Evolutionary conservation across 2,329 filamentous ascomycete genomes (phyloP), one percentile per base, ranked within the genome.

Genomic region (Fusarium goolgardi): DNA sequence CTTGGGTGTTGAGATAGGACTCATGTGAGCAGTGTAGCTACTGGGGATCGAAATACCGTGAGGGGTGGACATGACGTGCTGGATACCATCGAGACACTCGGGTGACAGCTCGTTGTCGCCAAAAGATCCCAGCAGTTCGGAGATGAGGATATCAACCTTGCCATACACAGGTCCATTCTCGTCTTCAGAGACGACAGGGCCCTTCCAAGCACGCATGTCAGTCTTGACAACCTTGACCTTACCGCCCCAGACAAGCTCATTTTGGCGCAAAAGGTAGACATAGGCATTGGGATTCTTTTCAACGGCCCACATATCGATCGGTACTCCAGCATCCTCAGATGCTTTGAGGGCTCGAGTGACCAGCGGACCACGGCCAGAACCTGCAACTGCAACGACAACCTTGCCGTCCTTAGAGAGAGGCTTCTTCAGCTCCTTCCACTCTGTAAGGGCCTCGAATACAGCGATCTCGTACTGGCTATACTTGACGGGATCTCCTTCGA

Each of bases 231-330:
- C 88, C 3, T 90, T 94, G 21, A 97, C 95, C 54, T 86, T 86
- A 23, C 90, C 88, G 59, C 83, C 85, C 96, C 96, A 99, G n/a
- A 89, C 85, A 20, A 85, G 87, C 67, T 90, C 85, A 75, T 98
- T 98, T 75, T 96, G 93, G 25, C 92, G 87, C 65, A 97, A 89
- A 4, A 99, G 87, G 69, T 97, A 90, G 9, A 99, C 94, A 76
- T 95, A 98, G 1, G 96, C 96, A 75, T 99, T 98, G 6, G 93
- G 96, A 79, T 99, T 99, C 85, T 99, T 99, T 80, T 99, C 96
- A 5, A 99, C 88, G 0, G 93, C 96, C 89, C 94, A 98, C 45
- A 96, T 86, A 71, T 94, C 90, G 51, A 98, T 91, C 21, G 88
- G 84, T 5, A 97, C 90, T 3, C 90, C 90, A 2, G 93, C 91